phyloP scores from a whole-genome alignment of 73 alveolate species.

The Breviolum minutum region DNA sequence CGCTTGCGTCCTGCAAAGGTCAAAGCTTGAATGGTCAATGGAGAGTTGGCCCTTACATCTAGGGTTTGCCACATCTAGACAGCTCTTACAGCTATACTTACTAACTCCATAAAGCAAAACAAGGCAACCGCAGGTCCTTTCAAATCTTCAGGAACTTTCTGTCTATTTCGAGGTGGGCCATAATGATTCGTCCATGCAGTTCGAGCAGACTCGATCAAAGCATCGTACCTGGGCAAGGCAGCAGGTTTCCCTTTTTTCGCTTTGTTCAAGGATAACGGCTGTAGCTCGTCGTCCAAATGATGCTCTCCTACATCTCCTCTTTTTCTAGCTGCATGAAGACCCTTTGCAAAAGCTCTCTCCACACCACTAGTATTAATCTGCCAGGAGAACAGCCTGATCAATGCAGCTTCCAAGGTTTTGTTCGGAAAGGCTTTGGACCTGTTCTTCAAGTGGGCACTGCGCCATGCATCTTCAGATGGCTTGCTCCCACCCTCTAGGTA shows the following conservation, averaged over 20 bases:
- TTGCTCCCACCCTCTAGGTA: neutral
- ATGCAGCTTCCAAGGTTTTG: neutral
- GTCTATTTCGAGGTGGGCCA: conserved; percentile 32
- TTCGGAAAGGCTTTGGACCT: neutral
- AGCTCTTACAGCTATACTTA: too few relatives aligned
- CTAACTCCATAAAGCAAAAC: neutral
- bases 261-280: neutral
- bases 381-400: conserved; percentile 54
- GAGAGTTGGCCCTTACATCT: too few relatives aligned
- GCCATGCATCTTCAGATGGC: conserved; percentile 40
- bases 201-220: conserved; percentile 17
- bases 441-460: conserved; percentile 2
- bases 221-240: neutral
- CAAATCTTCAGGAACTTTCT: neutral
- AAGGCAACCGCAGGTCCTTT: conserved; percentile 2
- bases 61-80: too few relatives aligned
- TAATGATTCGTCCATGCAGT: neutral
- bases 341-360: conserved; percentile 56
- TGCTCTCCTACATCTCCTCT: conserved; percentile 38
- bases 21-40: neutral
- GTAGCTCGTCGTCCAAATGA: conserved; percentile 50
- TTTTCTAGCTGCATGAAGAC: neutral
- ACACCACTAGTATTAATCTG: conserved; percentile 21
- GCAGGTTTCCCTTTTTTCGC: neutral
- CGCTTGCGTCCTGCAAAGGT: conserved; percentile 18